Evolutionary conservation across 1,284 basidiomycete genomes (phyloP).

Genomic region (Exsudoporus floridanus): DNA sequence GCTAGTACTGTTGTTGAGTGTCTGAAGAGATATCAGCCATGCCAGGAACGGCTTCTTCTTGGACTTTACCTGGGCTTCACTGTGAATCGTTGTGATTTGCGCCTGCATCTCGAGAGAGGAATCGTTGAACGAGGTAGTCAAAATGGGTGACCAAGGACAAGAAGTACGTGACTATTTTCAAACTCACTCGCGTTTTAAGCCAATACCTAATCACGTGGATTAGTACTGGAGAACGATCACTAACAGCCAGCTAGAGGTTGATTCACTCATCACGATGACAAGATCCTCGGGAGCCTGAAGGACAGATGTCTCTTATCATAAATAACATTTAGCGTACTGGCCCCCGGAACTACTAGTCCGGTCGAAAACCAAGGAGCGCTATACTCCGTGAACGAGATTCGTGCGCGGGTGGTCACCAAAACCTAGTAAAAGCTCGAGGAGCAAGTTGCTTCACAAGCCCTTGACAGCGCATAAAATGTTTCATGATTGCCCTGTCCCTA

Average conservation of each 20-base stretch:
- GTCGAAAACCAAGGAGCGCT: not conserved
- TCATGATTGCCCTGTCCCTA: slow-evolving; percentile 47
- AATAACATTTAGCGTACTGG: not conserved
- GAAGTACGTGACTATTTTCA: not conserved
- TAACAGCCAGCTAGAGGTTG: not conserved
- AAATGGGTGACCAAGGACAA: slow-evolving; percentile 3
- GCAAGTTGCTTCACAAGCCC: not conserved
- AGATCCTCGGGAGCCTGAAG: not conserved
- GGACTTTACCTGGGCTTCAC: slow-evolving; percentile 31
- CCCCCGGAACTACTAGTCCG: not conserved
- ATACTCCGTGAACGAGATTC: not conserved
- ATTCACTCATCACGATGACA: not conserved
- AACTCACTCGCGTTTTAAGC: slow-evolving; percentile 15
- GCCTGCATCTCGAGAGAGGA: slow-evolving; percentile 26
- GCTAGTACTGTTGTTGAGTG: slow-evolving; percentile 60
- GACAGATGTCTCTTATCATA: not conserved
- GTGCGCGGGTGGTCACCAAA: not conserved
- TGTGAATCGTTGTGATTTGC: slow-evolving; percentile 18
- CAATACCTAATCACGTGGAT: slow-evolving; percentile 24
- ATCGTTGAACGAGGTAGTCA: not conserved
- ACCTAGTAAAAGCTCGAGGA: not conserved
- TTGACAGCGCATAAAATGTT: not conserved
- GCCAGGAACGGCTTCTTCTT: not conserved
- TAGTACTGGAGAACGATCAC: not conserved
- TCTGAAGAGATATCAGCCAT: slow-evolving; percentile 30